Evolutionary conservation across 2,329 filamentous ascomycete genomes (phyloP), one percentile per base, ranked within the genome.

Genomic region (Pseudopyricularia javanii): DNA sequence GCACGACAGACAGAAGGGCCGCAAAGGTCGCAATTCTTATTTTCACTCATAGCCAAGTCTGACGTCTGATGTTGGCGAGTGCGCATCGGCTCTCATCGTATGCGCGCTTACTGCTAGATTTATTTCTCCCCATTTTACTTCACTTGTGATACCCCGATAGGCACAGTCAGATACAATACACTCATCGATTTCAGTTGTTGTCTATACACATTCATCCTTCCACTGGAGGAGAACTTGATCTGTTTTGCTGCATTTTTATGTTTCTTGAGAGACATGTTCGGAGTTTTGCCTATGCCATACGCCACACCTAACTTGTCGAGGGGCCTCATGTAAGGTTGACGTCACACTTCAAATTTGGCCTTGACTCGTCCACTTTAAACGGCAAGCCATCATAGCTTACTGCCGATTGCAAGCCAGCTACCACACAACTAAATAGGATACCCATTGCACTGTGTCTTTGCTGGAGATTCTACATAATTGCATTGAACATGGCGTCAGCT

Each of bases 1-100:
- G 15, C 50, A 47, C 9, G 50, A 52, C 14, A 52, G 50, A 35
- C 50, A 52, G n/a, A 52, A 52, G 30, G 40, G 40, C 9, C 37
- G 50, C n/a, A 52, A 52, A 43, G 40, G 50, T 20, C 37, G 50
- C 11, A 35, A 24, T 2, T 45, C 40, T 20, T 45, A 45, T 26
- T 45, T 45, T 24, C 40, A 45, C 22, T 45, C 20, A 45, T 7
- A 4, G 15, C 14, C 14, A 24, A 1, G 14, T 45, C 40, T 45
- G 33, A 17, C 4, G 22, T 15, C 12, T 6, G 20, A 45, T 6
- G 22, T 20, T 17, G 40, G 40, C 20, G 24, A 45, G 15, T 12
- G 15, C 9, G 20, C 15, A 22, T 24, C 7, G 22, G 40, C 12
- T 20, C 11, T 24, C 40, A 15, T 45, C 24, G 20, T 6, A 24